Base-by-base conservation (phyloP, 2,329 filamentous ascomycete species). In the Colletotrichum karsti region DNA sequence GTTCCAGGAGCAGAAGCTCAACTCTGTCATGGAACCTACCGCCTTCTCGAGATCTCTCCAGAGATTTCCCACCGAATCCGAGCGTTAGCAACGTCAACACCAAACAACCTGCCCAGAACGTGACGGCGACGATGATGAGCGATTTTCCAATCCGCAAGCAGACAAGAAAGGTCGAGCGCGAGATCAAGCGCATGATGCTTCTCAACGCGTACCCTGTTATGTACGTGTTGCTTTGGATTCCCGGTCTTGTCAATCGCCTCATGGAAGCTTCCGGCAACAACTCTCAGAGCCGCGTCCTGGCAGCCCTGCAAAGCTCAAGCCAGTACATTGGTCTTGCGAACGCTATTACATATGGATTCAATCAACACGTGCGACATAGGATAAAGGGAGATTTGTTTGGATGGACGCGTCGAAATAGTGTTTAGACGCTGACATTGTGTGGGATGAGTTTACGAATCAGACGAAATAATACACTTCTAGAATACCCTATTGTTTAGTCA, bases 211-310 rank as follows among this genome's bases (percentile, higher is more conserved):
- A 81, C 54, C 79, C 79, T 1, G 75, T 79, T 48, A 74, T 74
- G 39, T 80, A 79, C 71, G 75, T 81, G 46, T 51, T 80, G 5
- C 74, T 81, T n/a, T 81, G 77, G 78, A 73, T 81, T 7, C 79
- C 79, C 0, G 79, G 79, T 6, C 75, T 81, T 59, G 64, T 72
- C 37, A 81, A 80, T 71, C 74, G 77, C 28, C 56, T 77, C 42
- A 72, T 72, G 42, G 78, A 78, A 69, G 74, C 70, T 26, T 72
- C 73, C 2, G 77, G 71, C 13, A 54, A 70, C 7, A n/a, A 26
- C 7, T 59, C 58, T 0, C 61, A 64, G 12, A 68, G 65, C 48
- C 69, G 66, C 2, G 72, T 73, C 69, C 63, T 77, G 35, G 41
- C 54, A 22, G 73, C 78, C 12, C 57, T 79, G 57, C 79, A 81